Percentiles rank a stretch among this genome's conserved stretches.
Evolutionary conservation across 2,329 filamentous ascomycete species (phyloP).

Genomic region (Ceratocystis huliohia): DNA sequence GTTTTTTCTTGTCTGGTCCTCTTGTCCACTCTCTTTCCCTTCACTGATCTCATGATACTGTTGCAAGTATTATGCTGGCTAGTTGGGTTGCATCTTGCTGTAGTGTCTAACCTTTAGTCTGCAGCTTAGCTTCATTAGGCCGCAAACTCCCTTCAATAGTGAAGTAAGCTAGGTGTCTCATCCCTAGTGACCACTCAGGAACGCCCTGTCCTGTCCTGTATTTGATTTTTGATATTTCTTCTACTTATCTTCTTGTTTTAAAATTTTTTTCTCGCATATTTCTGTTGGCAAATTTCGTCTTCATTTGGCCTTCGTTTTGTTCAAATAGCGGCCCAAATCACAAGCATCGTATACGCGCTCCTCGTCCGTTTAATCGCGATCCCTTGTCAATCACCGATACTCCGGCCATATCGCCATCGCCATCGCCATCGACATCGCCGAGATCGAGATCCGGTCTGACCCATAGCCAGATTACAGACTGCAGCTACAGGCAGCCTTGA

Average conservation of each 20-base stretch:
- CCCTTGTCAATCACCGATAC: neutral
- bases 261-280: neutral
- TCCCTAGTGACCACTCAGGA: neutral
- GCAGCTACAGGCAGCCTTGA: neutral
- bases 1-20: neutral
- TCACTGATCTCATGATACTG: neutral
- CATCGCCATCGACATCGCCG: neutral
- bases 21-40: neutral
- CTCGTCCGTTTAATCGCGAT: neutral
- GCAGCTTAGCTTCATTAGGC: neutral
- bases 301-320: neutral
- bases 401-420: neutral
- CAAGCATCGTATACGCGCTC: neutral
- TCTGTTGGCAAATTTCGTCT: neutral
- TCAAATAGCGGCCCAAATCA: neutral
- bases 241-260: neutral
- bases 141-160: neutral
- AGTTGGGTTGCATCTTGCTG: neutral
- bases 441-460: neutral
- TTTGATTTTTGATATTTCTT: neutral
- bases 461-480: neutral
- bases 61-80: neutral
- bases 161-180: neutral
- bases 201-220: neutral
- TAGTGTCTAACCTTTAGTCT: constrained; percentile 3